Conservation (phyloP, 306 rosid species). For the Glycyrrhiza uralensis region DNA sequence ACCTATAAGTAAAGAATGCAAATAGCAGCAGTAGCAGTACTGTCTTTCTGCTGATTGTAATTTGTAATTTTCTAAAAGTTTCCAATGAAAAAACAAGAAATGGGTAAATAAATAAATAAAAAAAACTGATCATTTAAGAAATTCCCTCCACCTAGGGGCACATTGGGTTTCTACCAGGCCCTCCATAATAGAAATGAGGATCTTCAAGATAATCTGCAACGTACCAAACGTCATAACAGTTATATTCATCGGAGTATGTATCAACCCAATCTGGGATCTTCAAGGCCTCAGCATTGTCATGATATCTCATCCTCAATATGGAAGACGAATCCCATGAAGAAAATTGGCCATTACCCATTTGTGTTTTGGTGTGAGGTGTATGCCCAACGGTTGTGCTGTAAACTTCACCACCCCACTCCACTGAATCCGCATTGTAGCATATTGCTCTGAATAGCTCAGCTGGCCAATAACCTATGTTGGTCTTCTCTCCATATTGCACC, state of each 20-base stretch:
- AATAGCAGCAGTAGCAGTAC: neutral
- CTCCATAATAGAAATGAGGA: conserved; percentile 64
- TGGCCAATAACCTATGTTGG: conserved; percentile 67
- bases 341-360: conserved; percentile 56
- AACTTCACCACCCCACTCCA: conserved; percentile 84
- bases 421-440: conserved; percentile 41
- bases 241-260: conserved; percentile 40
- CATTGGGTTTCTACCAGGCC: conserved; percentile 49
- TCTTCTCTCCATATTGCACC: conserved; percentile 57
- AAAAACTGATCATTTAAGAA: no score
- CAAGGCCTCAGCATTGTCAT: conserved; percentile 44
- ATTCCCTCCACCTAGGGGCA: conserved; percentile 38
- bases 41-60: neutral
- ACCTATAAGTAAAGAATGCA: neutral
- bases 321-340: conserved; percentile 6
- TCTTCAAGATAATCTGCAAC: conserved; percentile 44
- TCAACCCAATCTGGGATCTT: conserved; percentile 45
- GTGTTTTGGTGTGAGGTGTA: conserved; percentile 58
- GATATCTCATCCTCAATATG: conserved; percentile 51
- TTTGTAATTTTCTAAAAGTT: neutral
- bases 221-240: conserved; percentile 40
- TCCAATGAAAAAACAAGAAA: neutral
- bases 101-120: neutral
- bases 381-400: conserved; percentile 42
- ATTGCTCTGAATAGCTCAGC: conserved; percentile 36